A percentile compares a stretch with the other conserved stretches of the same genome.
Conservation (phyloP, 2,329 filamentous ascomycete genomes). For the Botryosphaeria agaves region DNA sequence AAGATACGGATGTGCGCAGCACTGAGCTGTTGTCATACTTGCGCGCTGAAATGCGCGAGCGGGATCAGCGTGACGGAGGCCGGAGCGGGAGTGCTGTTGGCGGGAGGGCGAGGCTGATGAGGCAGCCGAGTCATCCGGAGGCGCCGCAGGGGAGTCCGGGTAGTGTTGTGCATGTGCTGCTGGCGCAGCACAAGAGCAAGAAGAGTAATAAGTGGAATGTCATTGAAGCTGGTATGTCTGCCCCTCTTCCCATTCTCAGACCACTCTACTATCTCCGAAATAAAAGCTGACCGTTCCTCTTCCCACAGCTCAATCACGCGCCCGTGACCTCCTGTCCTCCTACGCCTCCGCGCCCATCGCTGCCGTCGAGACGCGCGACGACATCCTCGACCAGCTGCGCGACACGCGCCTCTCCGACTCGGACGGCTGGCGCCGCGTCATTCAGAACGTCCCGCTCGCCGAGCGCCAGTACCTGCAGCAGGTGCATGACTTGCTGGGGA, state of each 20-base stretch:
- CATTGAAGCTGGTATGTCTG: constrained; percentile 54
- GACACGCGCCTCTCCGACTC: constrained; percentile 59
- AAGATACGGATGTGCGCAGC: constrained; percentile 55
- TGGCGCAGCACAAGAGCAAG: constrained; percentile 69
- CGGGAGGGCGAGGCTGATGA: constrained; percentile 18
- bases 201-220: constrained; percentile 81
- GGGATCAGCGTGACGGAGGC: constrained; percentile 43
- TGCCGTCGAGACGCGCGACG: constrained; percentile 76
- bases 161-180: constrained; percentile 70
- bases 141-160: constrained; percentile 21
- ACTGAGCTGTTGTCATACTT: constrained; percentile 66
- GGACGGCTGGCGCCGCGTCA: constrained; percentile 68
- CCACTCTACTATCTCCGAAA: no score
- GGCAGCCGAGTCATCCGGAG: constrained; percentile 23
- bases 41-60: constrained; percentile 63
- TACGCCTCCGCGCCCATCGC: constrained; percentile 66
- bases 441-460: constrained; percentile 57
- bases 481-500: constrained; percentile 56
- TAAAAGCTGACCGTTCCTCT: no score
- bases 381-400: constrained; percentile 59
- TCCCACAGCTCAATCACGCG: constrained; percentile 30
- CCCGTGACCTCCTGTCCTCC: constrained; percentile 46
- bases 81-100: no score
- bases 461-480: constrained; percentile 74
- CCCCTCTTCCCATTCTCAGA: no score